Conservation (phyloP, 345 rosid species). For the Aquilaria sinensis region DNA sequence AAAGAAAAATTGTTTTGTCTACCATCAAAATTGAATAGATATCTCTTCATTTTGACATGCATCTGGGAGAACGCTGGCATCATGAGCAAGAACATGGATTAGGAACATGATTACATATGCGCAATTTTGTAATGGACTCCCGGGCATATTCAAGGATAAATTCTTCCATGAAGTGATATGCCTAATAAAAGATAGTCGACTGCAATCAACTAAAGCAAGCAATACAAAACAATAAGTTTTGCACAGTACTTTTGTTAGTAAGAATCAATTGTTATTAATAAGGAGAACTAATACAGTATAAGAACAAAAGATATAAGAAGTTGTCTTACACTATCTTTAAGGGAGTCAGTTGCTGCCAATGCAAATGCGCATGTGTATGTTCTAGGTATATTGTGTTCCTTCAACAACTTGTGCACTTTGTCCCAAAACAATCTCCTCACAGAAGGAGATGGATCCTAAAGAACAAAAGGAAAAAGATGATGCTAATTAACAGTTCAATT, state of each 20-base stretch:
- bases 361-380: slow-evolving; percentile 86
- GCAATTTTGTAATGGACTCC: slow-evolving; percentile 45
- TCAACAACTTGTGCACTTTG: slow-evolving; percentile 57
- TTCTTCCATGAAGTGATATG: slow-evolving; percentile 58
- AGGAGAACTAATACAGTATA: not conserved
- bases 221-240: not conserved
- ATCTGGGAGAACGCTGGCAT: slow-evolving; percentile 54
- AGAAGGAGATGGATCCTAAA: slow-evolving; percentile 57
- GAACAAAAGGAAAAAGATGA: slow-evolving; percentile 2
- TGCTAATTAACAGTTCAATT: not conserved
- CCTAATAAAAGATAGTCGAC: slow-evolving; percentile 34
- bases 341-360: slow-evolving; percentile 43
- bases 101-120: slow-evolving; percentile 69
- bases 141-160: slow-evolving; percentile 57
- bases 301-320: slow-evolving; percentile 9
- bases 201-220: slow-evolving; percentile 10
- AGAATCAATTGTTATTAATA: not conserved
- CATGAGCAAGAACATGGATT: slow-evolving; percentile 83
- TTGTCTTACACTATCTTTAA: slow-evolving; percentile 51
- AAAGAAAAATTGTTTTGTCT: slow-evolving; percentile 5
- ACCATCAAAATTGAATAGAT: slow-evolving; percentile 66
- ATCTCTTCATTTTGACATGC: slow-evolving; percentile 59
- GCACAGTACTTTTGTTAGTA: slow-evolving; percentile 5
- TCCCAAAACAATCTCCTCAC: slow-evolving; percentile 53
- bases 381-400: slow-evolving; percentile 52